Conservation (phyloP, 495 filamentous ascomycete species). For the Lophiostoma macrostomum region DNA sequence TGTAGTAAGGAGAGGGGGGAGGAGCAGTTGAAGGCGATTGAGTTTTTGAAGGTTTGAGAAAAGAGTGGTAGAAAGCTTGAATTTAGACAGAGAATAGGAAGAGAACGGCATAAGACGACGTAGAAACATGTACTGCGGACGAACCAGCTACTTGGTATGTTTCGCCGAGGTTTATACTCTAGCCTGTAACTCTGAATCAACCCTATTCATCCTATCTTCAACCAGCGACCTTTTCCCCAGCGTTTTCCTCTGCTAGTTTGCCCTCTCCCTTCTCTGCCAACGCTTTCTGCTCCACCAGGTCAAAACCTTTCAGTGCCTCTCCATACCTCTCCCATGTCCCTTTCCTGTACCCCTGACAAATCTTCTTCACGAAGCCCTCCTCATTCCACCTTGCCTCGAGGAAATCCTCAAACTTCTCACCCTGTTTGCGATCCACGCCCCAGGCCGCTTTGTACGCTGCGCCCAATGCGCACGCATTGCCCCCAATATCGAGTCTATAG, state of each 20-base stretch:
- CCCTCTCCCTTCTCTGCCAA: constrained; percentile 43
- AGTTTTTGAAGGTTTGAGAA: constrained; percentile 29
- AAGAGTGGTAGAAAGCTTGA: too few species aligned
- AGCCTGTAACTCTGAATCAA: too few species aligned
- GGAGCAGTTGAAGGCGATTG: constrained; percentile 35
- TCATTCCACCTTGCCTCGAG: constrained; percentile 82
- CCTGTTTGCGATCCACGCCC: constrained; percentile 65
- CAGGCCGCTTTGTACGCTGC: constrained; percentile 97
- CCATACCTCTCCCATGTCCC: constrained; percentile 75
- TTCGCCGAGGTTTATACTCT: too few species aligned
- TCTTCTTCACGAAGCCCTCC: constrained; percentile 73
- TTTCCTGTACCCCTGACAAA: constrained; percentile 75
- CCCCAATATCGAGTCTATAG: constrained; percentile 88
- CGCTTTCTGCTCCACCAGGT: constrained; percentile 69
- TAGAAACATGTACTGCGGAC: too few species aligned
- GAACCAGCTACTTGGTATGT: too few species aligned
- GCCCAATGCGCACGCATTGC: constrained; percentile 90
- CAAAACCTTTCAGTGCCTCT: constrained; percentile 70
- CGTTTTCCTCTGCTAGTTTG: not conserved
- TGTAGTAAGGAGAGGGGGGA: constrained; percentile 37
- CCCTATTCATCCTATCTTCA: too few species aligned
- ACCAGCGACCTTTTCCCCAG: constrained; percentile 3
- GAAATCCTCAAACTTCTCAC: constrained; percentile 82
- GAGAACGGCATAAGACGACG: too few species aligned
- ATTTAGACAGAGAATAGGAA: too few species aligned